A percentile compares a stretch with the other conserved stretches of the same genome.
phyloP scores from a whole-genome alignment of 2,329 filamentous ascomycete species.

The Parasarocladium wereldwijsianum region DNA sequence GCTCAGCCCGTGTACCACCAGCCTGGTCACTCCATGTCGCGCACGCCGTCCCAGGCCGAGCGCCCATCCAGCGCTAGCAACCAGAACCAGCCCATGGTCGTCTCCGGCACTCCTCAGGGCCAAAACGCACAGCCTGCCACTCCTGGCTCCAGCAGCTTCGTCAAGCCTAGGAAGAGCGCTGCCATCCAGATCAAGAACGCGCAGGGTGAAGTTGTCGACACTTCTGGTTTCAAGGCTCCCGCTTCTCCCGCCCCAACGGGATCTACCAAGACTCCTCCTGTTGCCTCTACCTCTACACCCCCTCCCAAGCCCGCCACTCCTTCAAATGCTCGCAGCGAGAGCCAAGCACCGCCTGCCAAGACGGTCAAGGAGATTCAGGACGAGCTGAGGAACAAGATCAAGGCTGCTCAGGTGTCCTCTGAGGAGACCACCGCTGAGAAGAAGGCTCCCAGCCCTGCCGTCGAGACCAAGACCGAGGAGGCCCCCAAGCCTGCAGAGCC shows the following conservation, averaged over 20 bases:
- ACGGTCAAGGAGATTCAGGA: slow-evolving; percentile 68
- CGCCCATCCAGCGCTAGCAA: slow-evolving; percentile 53
- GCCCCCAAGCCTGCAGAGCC: slow-evolving; percentile 9
- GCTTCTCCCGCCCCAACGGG: slow-evolving; percentile 39
- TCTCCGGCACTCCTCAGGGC: slow-evolving; percentile 48
- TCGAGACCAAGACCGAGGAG: slow-evolving; percentile 5
- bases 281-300: slow-evolving; percentile 63
- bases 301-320: slow-evolving; percentile 61
- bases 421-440: slow-evolving; percentile 11
- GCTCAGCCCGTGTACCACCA: slow-evolving; percentile 25
- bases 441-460: slow-evolving; percentile 5
- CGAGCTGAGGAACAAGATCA: slow-evolving; percentile 70
- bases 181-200: slow-evolving; percentile 72
- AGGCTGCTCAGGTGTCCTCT: slow-evolving; percentile 32
- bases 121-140: slow-evolving; percentile 41
- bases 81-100: slow-evolving; percentile 38
- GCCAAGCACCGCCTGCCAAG: slow-evolving; percentile 45
- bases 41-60: slow-evolving; percentile 67
- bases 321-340: slow-evolving; percentile 58
- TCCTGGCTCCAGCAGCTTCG: slow-evolving; percentile 26
- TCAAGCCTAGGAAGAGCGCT: slow-evolving; percentile 50
- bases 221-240: slow-evolving; percentile 44
- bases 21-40: slow-evolving; percentile 61
- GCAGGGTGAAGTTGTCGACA: slow-evolving; percentile 62
- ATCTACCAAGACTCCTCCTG: slow-evolving; percentile 50